phyloP scores from a whole-genome alignment of 2,329 filamentous ascomycete species.

The Acrocalymma vagum region DNA sequence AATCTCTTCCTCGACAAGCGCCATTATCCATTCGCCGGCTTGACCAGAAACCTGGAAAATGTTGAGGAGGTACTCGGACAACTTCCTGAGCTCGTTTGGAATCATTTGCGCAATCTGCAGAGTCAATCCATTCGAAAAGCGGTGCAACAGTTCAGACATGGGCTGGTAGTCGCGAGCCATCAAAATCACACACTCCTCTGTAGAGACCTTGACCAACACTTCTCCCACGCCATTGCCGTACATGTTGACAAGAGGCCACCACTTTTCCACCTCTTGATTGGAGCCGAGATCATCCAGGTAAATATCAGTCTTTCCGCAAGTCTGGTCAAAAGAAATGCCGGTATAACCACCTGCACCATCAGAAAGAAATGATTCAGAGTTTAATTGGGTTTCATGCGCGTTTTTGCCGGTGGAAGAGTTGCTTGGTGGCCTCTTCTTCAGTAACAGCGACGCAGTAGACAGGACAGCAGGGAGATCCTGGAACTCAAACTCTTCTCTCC shows the following conservation, averaged over 20 bases:
- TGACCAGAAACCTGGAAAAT: conserved; percentile 93
- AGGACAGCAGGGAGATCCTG: conserved; percentile 74
- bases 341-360: conserved; percentile 52
- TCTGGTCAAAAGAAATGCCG: conserved; percentile 57
- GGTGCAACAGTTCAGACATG: conserved; percentile 83
- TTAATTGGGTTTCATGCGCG: conserved; percentile 43
- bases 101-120: conserved; percentile 83
- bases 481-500: conserved; percentile 84
- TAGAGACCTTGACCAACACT: conserved; percentile 81
- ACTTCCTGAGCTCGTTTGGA: conserved; percentile 76
- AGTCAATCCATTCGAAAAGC: conserved; percentile 84
- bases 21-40: conserved; percentile 88
- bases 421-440: conserved; percentile 68
- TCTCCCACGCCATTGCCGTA: conserved; percentile 80
- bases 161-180: conserved; percentile 85
- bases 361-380: conserved; percentile 41
- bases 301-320: conserved; percentile 80
- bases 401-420: conserved; percentile 45
- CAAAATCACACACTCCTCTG: conserved; percentile 90
- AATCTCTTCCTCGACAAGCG: conserved; percentile 95
- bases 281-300: conserved; percentile 79
- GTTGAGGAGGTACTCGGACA: conserved; percentile 88
- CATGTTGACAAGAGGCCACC: conserved; percentile 81
- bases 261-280: conserved; percentile 83
- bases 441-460: conserved; percentile 73